phyloP scores from a whole-genome alignment of 768 basidiomycete genomes.

The Psilocybe tampanensis region DNA sequence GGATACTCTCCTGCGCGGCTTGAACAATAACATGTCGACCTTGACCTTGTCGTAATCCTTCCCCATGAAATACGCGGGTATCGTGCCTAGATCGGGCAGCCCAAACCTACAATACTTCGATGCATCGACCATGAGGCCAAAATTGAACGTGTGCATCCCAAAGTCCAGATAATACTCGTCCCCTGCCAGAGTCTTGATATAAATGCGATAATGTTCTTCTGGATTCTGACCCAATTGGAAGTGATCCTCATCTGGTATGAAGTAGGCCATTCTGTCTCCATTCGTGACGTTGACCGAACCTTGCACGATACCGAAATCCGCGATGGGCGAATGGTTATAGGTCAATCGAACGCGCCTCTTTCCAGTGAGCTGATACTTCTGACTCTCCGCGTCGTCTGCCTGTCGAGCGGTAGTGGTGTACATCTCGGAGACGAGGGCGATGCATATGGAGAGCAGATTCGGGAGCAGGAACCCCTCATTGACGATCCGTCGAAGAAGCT shows the following conservation, averaged over 20 bases:
- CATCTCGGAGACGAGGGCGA: constrained; percentile 39
- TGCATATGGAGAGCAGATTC: constrained; percentile 30
- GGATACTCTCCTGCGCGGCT: constrained; percentile 22
- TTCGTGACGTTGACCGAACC: constrained; percentile 34
- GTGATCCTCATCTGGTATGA: constrained; percentile 21
- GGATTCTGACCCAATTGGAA: constrained; percentile 41
- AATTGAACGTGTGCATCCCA: constrained; percentile 45
- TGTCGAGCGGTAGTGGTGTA: background rate
- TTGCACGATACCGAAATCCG: constrained; percentile 46
- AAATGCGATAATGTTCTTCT: constrained; percentile 51
- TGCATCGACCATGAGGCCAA: constrained; percentile 19
- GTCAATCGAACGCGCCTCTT: background rate
- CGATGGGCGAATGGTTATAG: constrained; percentile 32
- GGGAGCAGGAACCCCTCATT: constrained; percentile 37
- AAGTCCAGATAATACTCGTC: constrained; percentile 43
- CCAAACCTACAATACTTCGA: background rate
- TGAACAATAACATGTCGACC: constrained; percentile 6
- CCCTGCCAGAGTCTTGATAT: constrained; percentile 44
- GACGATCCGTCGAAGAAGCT: constrained; percentile 31
- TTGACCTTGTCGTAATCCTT: constrained; percentile 12
- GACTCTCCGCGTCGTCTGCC: background rate
- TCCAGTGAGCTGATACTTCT: background rate
- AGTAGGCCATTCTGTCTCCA: constrained; percentile 40
- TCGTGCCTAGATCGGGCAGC: constrained; percentile 3
- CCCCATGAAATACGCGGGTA: constrained; percentile 1